phyloP scores from a whole-genome alignment of 306 rosid species.

The Inga oerstediana region DNA sequence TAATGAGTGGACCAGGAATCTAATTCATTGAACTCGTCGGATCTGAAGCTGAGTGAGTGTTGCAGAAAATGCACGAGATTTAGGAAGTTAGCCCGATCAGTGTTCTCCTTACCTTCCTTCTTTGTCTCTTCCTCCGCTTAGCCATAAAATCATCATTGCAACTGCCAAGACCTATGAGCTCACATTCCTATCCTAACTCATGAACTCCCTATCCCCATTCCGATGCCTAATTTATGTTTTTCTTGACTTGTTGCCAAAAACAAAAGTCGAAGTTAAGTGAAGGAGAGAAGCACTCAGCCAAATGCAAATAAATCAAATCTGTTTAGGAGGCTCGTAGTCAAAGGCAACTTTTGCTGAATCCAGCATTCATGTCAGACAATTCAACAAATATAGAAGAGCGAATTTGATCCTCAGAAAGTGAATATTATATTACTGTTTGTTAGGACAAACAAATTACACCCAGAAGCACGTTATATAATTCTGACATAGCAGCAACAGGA shows the following conservation, averaged over 20 bases:
- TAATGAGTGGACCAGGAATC: background rate
- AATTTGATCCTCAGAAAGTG: conserved; percentile 29
- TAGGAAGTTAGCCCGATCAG: background rate
- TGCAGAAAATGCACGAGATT: background rate
- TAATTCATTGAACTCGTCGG: background rate
- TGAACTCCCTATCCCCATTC: background rate
- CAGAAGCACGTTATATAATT: conserved; percentile 25
- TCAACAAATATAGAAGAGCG: conserved; percentile 10
- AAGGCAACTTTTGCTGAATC: conserved; percentile 32
- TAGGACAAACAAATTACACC: conserved; percentile 21
- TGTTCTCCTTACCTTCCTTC: background rate
- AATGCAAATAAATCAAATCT: background rate
- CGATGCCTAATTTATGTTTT: background rate
- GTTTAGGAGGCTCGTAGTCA: conserved; percentile 6
- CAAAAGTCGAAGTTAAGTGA: background rate
- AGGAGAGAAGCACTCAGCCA: background rate
- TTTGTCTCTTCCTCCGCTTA: background rate
- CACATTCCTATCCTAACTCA: background rate
- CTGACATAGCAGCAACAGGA: conserved; percentile 36
- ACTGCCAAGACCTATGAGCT: background rate
- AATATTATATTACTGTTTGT: background rate
- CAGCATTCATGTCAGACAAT: conserved; percentile 33
- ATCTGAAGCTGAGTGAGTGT: background rate
- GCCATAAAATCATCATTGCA: conserved; percentile 11
- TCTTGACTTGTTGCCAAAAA: conserved; percentile 15